Percentiles rank a stretch among this genome's conserved stretches.
Conservation (phyloP, 345 rosid species). For the Salix suchowensis region DNA sequence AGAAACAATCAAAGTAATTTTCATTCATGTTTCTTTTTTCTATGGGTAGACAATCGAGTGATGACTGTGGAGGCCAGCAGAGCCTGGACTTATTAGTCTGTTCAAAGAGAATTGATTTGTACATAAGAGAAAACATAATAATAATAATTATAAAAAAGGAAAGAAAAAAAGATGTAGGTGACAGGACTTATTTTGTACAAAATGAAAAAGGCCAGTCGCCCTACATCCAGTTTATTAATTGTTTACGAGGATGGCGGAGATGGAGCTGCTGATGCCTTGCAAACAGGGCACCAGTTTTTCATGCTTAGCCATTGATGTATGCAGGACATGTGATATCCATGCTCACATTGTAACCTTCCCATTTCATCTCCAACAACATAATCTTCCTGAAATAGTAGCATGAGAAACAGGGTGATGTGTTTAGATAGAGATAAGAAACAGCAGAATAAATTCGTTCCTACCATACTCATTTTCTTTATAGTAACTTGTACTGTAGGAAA, state of each 20-base stretch:
- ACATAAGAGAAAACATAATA: constrained; percentile 14
- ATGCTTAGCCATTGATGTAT: constrained; percentile 76
- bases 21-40: constrained; percentile 7
- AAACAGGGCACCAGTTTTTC: constrained; percentile 95
- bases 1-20: constrained; percentile 7
- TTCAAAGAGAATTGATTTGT: constrained; percentile 25
- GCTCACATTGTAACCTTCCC: constrained; percentile 78
- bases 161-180: constrained; percentile 1
- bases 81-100: constrained; percentile 30
- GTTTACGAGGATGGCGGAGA: constrained; percentile 12
- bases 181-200: constrained; percentile 33
- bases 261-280: constrained; percentile 62
- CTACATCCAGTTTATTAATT: constrained; percentile 13
- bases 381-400: constrained; percentile 58
- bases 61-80: constrained; percentile 9
- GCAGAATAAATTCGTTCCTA: background rate
- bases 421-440: background rate
- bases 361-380: constrained; percentile 65
- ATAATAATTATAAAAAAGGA: background rate
- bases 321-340: constrained; percentile 60
- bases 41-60: background rate
- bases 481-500: background rate
- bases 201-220: constrained; percentile 12
- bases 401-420: background rate
- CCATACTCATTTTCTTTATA: background rate